Base-by-base conservation (phyloP, 163 green algal genomes). In the Scenedesmus sp. region DNA sequence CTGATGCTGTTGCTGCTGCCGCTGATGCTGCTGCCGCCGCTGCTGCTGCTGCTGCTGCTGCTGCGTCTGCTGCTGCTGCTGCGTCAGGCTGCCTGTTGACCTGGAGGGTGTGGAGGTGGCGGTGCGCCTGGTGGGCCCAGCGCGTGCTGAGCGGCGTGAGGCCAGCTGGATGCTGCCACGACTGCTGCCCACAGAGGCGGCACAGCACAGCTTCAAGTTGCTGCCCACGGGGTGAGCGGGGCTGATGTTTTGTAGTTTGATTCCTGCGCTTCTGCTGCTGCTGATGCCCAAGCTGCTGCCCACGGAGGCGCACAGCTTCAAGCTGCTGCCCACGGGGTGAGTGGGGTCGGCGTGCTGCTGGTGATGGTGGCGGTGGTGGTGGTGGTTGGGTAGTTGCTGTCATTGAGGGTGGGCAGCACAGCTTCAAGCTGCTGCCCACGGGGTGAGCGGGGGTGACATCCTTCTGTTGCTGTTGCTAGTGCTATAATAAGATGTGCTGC, bases 151-250 rank as follows among this genome's bases (percentile, higher is more conserved):
- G 85, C 77, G 91, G 52, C 46, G 90, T 13, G 91, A 91, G 77
- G 91, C 86, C 16, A 88, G 59, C 64, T 93, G 91, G 91, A 76
- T 86, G 64, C 66, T 93, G 64, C 91, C 91, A 1, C 62, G 66
- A 2, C 76, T 93, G 86, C 77, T 93, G 86, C 91, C 91, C 59
- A 91, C 86, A 54, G 91, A 93, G 82, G 91, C 91, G 59, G 60
- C 91, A 26, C 77, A 84, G 46, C 86, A 91, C 91, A 83, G 46
- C 59, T 89, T 93, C 86, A 91, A 86, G 56, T 26, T 93, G 46
- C 67, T 84, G 57, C 90, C 90, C 10, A 90, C 84, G 5, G 90
- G 90, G 64, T 93, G 64, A 56, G 90, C 13, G n/a, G 57, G 34
- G 34, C 34, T 46, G 34, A 46, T 46, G 34, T 46, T 46, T 46